Evolutionary conservation across 257 asterid genomes (phyloP).

Genomic region (Ilex aquifolium): DNA sequence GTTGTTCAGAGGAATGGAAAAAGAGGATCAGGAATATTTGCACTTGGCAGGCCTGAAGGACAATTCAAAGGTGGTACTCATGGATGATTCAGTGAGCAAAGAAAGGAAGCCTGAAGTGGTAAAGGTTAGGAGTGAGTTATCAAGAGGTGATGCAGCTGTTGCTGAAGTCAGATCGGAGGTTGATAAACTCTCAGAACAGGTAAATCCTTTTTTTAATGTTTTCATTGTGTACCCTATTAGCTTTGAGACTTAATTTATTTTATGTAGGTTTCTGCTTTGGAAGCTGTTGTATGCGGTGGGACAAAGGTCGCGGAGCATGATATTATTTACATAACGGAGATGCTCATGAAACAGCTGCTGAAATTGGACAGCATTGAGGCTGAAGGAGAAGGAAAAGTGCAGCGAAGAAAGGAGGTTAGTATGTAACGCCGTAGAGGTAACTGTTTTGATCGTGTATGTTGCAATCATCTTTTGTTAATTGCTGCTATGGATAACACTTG

Average conservation of each 20-base stretch:
- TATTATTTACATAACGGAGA: conserved; percentile 60
- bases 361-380: conserved; percentile 82
- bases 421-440: neutral
- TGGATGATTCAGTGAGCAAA: conserved; percentile 32
- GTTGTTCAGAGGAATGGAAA: conserved; percentile 82
- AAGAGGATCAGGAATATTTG: conserved; percentile 59
- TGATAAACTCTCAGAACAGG: conserved; percentile 75
- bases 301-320: conserved; percentile 52
- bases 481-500: too few species aligned
- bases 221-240: neutral
- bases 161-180: conserved; percentile 64
- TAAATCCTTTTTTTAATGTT: conserved; percentile 7
- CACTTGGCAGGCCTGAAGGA: conserved; percentile 74
- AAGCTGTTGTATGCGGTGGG: conserved; percentile 55
- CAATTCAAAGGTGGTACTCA: conserved; percentile 48
- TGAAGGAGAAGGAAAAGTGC: conserved; percentile 84
- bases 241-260: conserved; percentile 8
- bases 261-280: conserved; percentile 58
- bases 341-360: conserved; percentile 88
- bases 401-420: conserved; percentile 80
- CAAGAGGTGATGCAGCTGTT: conserved; percentile 59
- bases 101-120: conserved; percentile 31
- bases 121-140: conserved; percentile 34
- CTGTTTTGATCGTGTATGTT: neutral
- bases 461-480: too few species aligned